Evolutionary conservation across 495 filamentous ascomycete species (phyloP), one percentile per base, ranked within the genome.

Genomic region (Jackrogersella minutella): DNA sequence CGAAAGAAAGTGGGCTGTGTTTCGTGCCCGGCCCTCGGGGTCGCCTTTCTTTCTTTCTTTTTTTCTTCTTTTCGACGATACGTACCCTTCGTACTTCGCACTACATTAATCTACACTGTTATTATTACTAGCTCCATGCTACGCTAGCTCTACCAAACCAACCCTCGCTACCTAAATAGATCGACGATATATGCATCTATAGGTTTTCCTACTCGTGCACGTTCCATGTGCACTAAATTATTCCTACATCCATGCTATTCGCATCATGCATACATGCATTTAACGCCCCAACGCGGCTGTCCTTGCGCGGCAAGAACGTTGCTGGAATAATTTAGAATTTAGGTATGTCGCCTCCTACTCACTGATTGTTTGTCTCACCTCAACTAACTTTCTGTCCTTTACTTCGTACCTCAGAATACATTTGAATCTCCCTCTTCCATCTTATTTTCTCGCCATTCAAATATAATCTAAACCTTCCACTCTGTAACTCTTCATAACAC

Each of bases 1-100:
- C 62, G 58, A 62, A 57, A 62, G 67, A 66, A 70, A 70, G 67
- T 70, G 67, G 67, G 67, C 62, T 70, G 58, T 66, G 62, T 39
- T 70, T 58, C 28, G 50, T 52, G 56, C 57, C 61, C 57, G 44
- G 57, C 22, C 62, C 51, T 60, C 62, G 67, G 59, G 62, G 57
- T 68, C 55, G 22, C 46, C 43, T 33, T 34, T 19, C 21, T n/a
- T 49, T 22, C 44, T 49, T 49, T 17, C n/a, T 9, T 19, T 17
- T 19, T 30, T 16, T 16, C 2, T 16, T 44, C 41, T 44, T 59
- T 50, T 6, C 22, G n/a, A n/a, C n/a, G n/a, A n/a, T 37, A 21
- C 17, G 17, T 34, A 43, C 37, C 50, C 24, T 17, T 46, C 31
- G 37, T 53, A 44, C 39, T 41, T 43, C 47, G 41, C n/a, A n/a